These are phyloP conservation scores for Fagus sylvatica DNA, from an alignment of 306 rosid genomes.

Conservation along the genomic window DNA sequence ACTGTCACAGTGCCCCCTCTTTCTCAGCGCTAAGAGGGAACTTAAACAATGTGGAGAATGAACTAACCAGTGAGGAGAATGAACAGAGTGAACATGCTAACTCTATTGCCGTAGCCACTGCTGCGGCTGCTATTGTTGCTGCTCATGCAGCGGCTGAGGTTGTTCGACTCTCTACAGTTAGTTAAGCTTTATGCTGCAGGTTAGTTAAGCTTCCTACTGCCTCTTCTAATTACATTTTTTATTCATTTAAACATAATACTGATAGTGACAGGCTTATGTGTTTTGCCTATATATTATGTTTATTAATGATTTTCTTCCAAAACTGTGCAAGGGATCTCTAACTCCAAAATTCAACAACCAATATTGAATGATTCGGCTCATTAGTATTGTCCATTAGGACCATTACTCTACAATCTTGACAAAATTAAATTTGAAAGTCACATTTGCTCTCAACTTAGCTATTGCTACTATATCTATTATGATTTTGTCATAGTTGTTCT, in stretches of 20 bases:
- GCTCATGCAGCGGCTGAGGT: slow-evolving; percentile 42
- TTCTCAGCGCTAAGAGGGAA: slow-evolving; percentile 62
- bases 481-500: not conserved
- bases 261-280: not conserved
- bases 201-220: slow-evolving; percentile 26
- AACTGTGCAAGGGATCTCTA: too few species aligned
- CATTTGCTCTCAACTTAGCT: not conserved
- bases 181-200: slow-evolving; percentile 68
- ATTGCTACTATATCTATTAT: not conserved
- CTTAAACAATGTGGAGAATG: slow-evolving; percentile 43
- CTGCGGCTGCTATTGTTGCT: slow-evolving; percentile 26
- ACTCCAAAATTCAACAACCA: not conserved
- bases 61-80: slow-evolving; percentile 65
- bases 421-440: not conserved
- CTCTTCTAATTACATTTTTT: not conserved
- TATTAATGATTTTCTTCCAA: not conserved
- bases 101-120: slow-evolving; percentile 43
- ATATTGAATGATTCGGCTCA: not conserved
- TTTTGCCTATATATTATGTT: not conserved
- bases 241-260: not conserved
- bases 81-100: slow-evolving; percentile 43
- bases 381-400: not conserved
- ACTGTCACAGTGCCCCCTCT: slow-evolving; percentile 46
- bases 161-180: slow-evolving; percentile 26
- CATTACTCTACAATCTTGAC: not conserved